Evolutionary conservation across 345 rosid genomes (phyloP), one percentile per base, ranked within the genome.

Genomic region (Leavenworthia alabamica): DNA sequence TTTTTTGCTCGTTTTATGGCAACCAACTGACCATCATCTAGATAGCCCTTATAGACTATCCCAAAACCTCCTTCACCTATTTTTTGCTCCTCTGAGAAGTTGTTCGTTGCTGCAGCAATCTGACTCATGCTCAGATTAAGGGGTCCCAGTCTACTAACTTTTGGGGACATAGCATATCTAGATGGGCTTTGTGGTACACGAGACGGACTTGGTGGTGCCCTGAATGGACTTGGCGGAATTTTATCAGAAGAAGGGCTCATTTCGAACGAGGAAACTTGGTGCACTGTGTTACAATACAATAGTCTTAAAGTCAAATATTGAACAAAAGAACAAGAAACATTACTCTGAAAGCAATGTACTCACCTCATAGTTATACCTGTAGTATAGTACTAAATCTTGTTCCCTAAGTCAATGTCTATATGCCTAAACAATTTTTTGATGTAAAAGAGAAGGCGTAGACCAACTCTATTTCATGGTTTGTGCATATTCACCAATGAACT

Each of bases 1-100:
- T 81, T 87, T 79, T 89, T 93, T 46, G 88, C 99, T 77, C 99
- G 86, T 84, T 93, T 93, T 51, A 93, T 81, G 70, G 99, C 99
- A 47, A 93, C 95, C 62, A 81, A 57, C 56, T 69, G 91, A 48
- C 90, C 89, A 33, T 80, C 79, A 32, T 84, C 90, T 52, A 93
- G 77, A 39, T 53, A 51, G 1, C 92, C 99, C 71, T 72, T 89
- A 79, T 85, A 93, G 54, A 93, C 96, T 20, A 77, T 78, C 68
- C 99, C 99, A 52, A 89, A 93, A 27, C 97, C 96, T 29, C 97
- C 97, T 81, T 87, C 92, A 51, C 99, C 99, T 60, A 93, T 83
- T 77, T 60, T 75, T 69, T 75, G 78, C 0, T 65, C 54, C 13
- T 77, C 64, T 4, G 99, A 81, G 73, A 93, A 89, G 77, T 82